Evolutionary conservation across 2,329 filamentous ascomycete species (phyloP).

Genomic region (Beauveria bassiana): DNA sequence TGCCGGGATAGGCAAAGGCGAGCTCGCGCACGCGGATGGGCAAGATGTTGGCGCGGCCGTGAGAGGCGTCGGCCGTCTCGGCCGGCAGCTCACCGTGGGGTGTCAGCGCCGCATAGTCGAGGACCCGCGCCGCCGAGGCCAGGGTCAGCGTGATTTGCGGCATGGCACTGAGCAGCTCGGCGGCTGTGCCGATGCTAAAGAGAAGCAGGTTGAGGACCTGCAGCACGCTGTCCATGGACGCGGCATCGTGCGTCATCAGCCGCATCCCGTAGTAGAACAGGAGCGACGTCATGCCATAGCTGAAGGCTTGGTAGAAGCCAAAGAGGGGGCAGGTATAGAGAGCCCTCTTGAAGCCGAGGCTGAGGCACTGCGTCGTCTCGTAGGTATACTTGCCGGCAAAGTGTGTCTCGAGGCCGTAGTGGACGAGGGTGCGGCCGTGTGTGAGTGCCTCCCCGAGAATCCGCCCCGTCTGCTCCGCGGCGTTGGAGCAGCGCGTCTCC

Average conservation of each 20-base stretch:
- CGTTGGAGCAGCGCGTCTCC: conserved; percentile 61
- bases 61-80: conserved; percentile 17
- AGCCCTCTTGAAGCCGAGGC: conserved; percentile 58
- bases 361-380: conserved; percentile 44
- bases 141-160: conserved; percentile 73
- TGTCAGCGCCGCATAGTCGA: conserved; percentile 48
- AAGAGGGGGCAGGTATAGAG: conserved; percentile 62
- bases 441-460: conserved; percentile 64
- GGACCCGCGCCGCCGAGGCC: conserved; percentile 63
- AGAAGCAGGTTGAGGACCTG: conserved; percentile 75
- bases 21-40: conserved; percentile 47
- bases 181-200: conserved; percentile 71
- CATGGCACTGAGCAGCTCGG: conserved; percentile 62
- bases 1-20: conserved; percentile 61
- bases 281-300: conserved; percentile 65
- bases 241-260: conserved; percentile 44
- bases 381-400: conserved; percentile 57
- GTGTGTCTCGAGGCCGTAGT: conserved; percentile 63
- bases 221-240: conserved; percentile 53
- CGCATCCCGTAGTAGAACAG: conserved; percentile 77
- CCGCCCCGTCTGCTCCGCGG: conserved; percentile 49
- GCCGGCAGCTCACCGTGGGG: conserved; percentile 39
- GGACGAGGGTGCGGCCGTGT: conserved; percentile 71
- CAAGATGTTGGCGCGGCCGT: conserved; percentile 17
- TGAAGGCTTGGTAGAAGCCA: conserved; percentile 67